These are phyloP conservation scores for Alternaria sp. DNA, from an alignment of 2,329 filamentous ascomycete genomes.

Conservation along the genomic window DNA sequence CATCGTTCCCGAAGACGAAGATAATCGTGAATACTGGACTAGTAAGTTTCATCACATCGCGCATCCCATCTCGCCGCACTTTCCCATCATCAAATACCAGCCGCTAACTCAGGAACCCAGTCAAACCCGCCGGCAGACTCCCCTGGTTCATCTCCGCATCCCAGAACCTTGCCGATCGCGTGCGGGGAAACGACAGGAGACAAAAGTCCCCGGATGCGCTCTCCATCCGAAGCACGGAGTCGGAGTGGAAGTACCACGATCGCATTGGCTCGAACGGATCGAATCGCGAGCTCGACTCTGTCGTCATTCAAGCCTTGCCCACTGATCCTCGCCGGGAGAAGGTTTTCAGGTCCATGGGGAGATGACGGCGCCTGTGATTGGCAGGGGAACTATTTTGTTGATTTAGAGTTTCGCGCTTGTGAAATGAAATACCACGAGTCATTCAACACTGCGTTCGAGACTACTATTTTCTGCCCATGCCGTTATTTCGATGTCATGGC, in stretches of 20 bases:
- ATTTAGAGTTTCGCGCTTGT: not conserved
- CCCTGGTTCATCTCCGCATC: slow-evolving; percentile 24
- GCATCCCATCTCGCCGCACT: not conserved
- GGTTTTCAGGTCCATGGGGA: slow-evolving; percentile 27
- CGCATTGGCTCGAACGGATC: slow-evolving; percentile 34
- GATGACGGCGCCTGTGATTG: not conserved
- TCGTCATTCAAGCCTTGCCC: slow-evolving; percentile 30
- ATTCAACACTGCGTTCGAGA: not conserved
- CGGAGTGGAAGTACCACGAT: slow-evolving; percentile 32
- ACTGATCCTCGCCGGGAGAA: slow-evolving; percentile 37
- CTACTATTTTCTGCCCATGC: not conserved
- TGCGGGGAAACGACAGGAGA: slow-evolving; percentile 15
- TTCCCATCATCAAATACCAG: not conserved
- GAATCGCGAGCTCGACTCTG: slow-evolving; percentile 37
- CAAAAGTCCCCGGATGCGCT: slow-evolving; percentile 22
- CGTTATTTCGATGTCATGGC: not conserved
- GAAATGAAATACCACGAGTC: not conserved
- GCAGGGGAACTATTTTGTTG: not conserved
- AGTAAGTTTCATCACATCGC: slow-evolving; percentile 56
- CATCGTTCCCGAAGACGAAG: slow-evolving; percentile 75
- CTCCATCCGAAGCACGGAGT: slow-evolving; percentile 34
- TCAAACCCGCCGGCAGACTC: slow-evolving; percentile 27
- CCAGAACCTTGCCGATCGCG: slow-evolving; percentile 33
- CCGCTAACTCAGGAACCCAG: slow-evolving; percentile 17
- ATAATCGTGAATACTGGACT: slow-evolving; percentile 80